phyloP scores from a whole-genome alignment of 2,329 filamentous ascomycete genomes.

The Verticillium longisporum region DNA sequence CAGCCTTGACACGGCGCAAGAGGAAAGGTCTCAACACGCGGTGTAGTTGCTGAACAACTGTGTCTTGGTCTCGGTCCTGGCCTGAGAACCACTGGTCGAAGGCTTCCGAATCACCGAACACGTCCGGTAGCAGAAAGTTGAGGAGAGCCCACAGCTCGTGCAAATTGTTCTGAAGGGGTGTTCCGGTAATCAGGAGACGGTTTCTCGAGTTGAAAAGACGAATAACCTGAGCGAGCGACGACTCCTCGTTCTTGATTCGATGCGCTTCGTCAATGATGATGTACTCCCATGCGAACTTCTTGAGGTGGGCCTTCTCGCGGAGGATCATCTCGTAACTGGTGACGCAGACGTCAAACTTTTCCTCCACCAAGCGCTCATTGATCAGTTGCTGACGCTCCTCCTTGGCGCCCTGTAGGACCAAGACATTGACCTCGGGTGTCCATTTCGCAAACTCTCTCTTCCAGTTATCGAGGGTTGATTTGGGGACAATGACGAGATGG shows the following conservation, averaged over 20 bases:
- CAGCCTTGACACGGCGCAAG: constrained; percentile 90
- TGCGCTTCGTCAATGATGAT: constrained; percentile 98
- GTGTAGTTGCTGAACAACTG: constrained; percentile 92
- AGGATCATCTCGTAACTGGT: constrained; percentile 99
- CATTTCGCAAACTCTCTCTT: constrained; percentile 87
- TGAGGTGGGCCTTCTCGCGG: constrained; percentile 86
- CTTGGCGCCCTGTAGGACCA: constrained; percentile 91
- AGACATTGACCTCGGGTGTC: constrained; percentile 92
- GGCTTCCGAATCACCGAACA: constrained; percentile 92
- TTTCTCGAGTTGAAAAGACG: constrained; percentile 94
- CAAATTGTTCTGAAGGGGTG: constrained; percentile 93
- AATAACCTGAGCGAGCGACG: constrained; percentile 92
- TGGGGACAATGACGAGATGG: constrained; percentile 86
- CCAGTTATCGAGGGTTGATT: constrained; percentile 98
- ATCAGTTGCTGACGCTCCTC: constrained; percentile 87
- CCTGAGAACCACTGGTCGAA: constrained; percentile 98
- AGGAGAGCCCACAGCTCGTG: constrained; percentile 97
- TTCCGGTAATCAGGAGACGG: constrained; percentile 90
- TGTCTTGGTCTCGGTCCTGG: constrained; percentile 85
- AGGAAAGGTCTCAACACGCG: constrained; percentile 89
- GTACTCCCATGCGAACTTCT: constrained; percentile 99
- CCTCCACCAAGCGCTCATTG: constrained; percentile 82
- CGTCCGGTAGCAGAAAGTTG: constrained; percentile 96
- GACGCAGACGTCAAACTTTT: constrained; percentile 96
- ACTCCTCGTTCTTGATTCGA: constrained; percentile 99